phyloP scores from a whole-genome alignment of 768 basidiomycete species.

The Asterophora parasitica region DNA sequence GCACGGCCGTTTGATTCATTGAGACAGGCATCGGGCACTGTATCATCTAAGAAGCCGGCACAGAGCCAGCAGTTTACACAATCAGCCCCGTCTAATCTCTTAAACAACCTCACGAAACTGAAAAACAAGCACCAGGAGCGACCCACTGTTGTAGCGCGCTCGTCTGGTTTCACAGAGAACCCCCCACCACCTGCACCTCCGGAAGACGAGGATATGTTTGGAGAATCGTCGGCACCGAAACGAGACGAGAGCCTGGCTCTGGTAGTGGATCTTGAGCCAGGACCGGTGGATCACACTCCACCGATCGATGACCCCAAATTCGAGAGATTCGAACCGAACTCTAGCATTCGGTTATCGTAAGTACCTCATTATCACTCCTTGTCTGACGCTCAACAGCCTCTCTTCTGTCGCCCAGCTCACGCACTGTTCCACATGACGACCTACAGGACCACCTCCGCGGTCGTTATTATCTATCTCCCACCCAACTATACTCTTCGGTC shows the following conservation, averaged over 20 bases:
- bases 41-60: background rate
- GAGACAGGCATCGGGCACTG: conserved; percentile 1
- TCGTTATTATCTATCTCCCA: conserved; percentile 86
- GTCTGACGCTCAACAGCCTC: background rate
- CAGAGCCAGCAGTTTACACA: conserved; percentile 19
- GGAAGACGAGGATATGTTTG: background rate
- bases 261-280: conserved; percentile 71
- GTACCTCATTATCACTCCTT: conserved; percentile 25
- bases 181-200: conserved; percentile 19
- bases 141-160: conserved; percentile 17
- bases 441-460: conserved; percentile 77
- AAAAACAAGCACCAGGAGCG: conserved; percentile 15
- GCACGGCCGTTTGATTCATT: background rate
- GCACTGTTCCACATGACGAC: conserved; percentile 67
- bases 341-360: conserved; percentile 78
- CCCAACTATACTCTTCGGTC: conserved; percentile 81
- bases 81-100: conserved; percentile 47
- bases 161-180: conserved; percentile 32
- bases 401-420: conserved; percentile 48
- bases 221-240: conserved; percentile 16
- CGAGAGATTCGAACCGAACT: conserved; percentile 83
- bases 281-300: conserved; percentile 71
- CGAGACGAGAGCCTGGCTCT: conserved; percentile 65
- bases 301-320: conserved; percentile 74
- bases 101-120: conserved; percentile 45